Conservation (phyloP, 148 eudicot genomes). For the Fagopyrum esculentum region DNA sequence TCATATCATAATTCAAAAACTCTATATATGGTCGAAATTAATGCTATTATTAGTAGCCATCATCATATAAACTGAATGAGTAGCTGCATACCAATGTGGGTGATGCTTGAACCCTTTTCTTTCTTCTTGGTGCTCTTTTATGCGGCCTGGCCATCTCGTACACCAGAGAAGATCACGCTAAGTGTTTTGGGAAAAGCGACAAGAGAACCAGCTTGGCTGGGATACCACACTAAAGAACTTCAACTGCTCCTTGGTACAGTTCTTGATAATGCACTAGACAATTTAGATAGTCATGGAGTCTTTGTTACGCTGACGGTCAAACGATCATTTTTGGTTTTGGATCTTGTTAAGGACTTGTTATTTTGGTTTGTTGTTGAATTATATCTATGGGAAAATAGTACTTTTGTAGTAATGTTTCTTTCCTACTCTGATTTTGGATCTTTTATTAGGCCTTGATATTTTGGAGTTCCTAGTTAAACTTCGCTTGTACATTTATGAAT, state of each 20-base stretch:
- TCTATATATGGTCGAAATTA: not conserved
- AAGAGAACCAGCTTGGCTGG: not conserved
- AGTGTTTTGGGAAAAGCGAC: not conserved
- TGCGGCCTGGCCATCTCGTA: constrained; percentile 30
- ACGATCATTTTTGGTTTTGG: no score
- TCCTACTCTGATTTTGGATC: no score
- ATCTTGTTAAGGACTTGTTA: no score
- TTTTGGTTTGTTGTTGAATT: no score
- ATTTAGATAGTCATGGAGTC: not conserved
- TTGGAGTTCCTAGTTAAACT: not conserved
- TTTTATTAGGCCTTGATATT: no score
- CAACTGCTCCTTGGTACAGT: not conserved
- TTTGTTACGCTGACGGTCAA: no score
- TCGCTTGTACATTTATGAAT: not conserved
- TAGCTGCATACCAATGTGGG: constrained; percentile 38
- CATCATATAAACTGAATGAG: not conserved
- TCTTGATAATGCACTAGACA: not conserved
- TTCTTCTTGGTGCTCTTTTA: constrained; percentile 33
- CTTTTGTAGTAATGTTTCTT: no score
- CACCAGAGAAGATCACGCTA: constrained; percentile 10
- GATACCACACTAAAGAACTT: not conserved
- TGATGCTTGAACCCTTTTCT: constrained; percentile 59
- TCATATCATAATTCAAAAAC: not conserved
- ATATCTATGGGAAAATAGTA: no score
- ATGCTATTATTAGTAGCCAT: constrained; percentile 11